These are phyloP conservation scores for Leccinum ochraceum DNA, from an alignment of 768 basidiomycete genomes.

Conservation along the genomic window DNA sequence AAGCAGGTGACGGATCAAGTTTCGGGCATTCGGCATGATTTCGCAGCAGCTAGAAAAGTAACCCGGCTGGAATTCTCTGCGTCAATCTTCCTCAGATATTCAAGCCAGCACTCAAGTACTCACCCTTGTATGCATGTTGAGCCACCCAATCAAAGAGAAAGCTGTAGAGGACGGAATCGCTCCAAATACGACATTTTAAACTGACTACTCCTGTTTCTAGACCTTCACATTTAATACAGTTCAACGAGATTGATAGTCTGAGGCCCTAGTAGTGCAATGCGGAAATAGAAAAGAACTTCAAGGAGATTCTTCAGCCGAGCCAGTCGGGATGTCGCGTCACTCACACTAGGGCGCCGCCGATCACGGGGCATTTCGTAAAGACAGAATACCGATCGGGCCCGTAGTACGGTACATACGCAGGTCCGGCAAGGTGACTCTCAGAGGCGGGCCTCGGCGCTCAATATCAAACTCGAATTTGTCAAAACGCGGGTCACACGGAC, in stretches of 20 bases:
- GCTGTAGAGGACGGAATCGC: neutral
- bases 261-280: too few relatives aligned
- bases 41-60: conserved; percentile 3
- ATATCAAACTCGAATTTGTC: too few relatives aligned
- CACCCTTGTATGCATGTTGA: neutral
- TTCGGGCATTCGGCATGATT: neutral
- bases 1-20: conserved; percentile 1
- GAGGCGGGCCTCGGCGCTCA: too few relatives aligned
- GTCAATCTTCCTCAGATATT: neutral
- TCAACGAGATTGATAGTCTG: too few relatives aligned
- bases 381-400: neutral
- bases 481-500: too few relatives aligned
- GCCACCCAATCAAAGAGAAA: neutral
- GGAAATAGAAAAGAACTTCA: conserved; percentile 9
- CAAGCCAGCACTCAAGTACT: neutral
- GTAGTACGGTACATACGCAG: neutral
- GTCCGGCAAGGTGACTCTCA: too few relatives aligned
- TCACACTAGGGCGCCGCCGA: conserved; percentile 17
- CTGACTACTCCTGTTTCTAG: neutral
- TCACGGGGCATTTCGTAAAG: conserved; percentile 22
- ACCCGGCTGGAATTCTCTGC: neutral
- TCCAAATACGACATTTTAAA: neutral
- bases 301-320: conserved; percentile 14
- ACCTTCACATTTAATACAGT: neutral
- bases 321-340: conserved; percentile 15